A percentile compares a stretch with the other conserved stretches of the same genome.
Conservation (phyloP, 169 alveolate species). For the Eimeria acervulina region DNA sequence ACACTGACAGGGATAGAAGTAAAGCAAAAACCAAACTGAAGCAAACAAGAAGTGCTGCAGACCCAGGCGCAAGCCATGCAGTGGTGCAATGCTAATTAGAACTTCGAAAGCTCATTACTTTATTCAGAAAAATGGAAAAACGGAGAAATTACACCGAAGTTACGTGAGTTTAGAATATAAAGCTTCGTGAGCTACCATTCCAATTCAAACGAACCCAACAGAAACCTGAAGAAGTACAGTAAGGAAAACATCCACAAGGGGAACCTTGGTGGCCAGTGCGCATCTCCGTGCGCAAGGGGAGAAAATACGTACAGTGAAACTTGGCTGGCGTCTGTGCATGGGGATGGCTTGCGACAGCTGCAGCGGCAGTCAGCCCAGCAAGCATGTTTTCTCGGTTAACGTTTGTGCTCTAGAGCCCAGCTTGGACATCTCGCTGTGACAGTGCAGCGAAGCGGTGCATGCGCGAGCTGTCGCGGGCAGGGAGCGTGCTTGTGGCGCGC, state of each 20-base stretch:
- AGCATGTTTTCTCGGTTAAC: background rate
- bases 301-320: background rate
- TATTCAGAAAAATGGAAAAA: background rate
- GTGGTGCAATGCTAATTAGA: background rate
- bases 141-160: background rate
- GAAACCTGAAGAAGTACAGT: constrained; percentile 53
- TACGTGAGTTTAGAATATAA: constrained; percentile 29
- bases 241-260: background rate
- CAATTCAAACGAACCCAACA: constrained; percentile 40
- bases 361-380: background rate
- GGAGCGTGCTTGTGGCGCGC: background rate
- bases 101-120: background rate
- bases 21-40: background rate
- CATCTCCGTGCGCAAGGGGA: background rate
- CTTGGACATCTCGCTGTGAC: background rate
- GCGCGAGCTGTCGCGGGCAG: background rate
- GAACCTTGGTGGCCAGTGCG: background rate
- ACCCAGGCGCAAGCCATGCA: background rate
- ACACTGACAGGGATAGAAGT: background rate
- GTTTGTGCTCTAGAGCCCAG: background rate
- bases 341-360: background rate
- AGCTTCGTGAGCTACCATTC: constrained; percentile 14
- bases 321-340: background rate
- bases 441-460: background rate
- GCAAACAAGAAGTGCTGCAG: background rate